Conservation (phyloP, 306 rosid species). For the Cucurbita ficifolia region DNA sequence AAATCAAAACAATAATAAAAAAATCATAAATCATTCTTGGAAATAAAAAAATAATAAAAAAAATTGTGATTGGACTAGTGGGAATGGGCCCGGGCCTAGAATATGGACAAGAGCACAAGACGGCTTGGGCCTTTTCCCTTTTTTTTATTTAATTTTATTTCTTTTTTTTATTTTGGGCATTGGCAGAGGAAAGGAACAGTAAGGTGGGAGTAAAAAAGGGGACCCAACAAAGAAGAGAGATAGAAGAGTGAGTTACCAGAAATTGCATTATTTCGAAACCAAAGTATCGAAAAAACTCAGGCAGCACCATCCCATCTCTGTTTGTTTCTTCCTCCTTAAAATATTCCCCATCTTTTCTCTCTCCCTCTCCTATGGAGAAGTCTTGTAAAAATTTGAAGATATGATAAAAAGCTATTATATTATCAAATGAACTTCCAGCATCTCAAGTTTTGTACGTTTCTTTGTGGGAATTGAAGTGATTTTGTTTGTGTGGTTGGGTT, state of each 20-base stretch:
- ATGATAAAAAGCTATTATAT: background rate
- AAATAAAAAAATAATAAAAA: background rate
- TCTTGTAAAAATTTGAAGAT: background rate
- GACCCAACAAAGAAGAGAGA: background rate
- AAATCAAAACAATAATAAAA: background rate
- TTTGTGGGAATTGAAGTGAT: background rate
- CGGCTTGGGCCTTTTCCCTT: constrained; percentile 44
- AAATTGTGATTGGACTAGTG: background rate
- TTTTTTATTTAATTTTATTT: background rate
- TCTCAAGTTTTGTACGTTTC: background rate
- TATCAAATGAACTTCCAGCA: background rate
- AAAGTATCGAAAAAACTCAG: background rate
- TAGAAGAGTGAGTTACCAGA: background rate
- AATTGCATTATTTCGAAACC: background rate
- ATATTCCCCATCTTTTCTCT: background rate
- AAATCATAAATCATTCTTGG: background rate
- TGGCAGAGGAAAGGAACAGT: background rate
- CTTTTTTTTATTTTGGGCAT: background rate
- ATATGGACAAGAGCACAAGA: constrained; percentile 38
- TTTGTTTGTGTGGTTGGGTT: background rate
- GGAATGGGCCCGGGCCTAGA: constrained; percentile 32
- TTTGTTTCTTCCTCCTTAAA: background rate
- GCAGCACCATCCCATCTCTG: background rate
- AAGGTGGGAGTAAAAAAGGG: constrained; percentile 3
- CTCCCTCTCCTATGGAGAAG: background rate